phyloP scores from a whole-genome alignment of 495 filamentous ascomycete genomes.

The Tuber brumale region DNA sequence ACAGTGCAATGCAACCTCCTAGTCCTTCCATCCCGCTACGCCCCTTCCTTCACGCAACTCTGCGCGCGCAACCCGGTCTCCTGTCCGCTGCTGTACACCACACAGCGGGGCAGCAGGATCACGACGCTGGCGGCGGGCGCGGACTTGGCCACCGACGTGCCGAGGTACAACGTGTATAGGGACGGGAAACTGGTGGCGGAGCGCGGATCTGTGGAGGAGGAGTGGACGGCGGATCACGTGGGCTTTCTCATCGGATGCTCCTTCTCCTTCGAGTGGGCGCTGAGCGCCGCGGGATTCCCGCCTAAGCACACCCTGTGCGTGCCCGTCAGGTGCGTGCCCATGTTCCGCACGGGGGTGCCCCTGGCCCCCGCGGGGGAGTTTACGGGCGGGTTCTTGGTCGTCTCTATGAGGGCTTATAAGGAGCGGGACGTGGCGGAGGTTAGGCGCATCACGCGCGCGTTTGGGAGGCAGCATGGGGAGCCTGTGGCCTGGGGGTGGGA shows the following conservation, averaged over 20 bases:
- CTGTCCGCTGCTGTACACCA: conserved; percentile 52
- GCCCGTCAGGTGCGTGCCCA: conserved; percentile 45
- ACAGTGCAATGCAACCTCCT: conserved; percentile 55
- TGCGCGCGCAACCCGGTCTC: conserved; percentile 55
- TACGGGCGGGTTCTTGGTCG: conserved; percentile 47
- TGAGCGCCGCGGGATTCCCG: conserved; percentile 46
- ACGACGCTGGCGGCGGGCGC: conserved; percentile 35
- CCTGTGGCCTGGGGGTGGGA: conserved; percentile 58
- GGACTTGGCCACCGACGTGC: conserved; percentile 52
- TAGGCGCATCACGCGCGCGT: conserved; percentile 48
- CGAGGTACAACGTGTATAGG: conserved; percentile 51
- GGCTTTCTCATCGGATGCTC: conserved; percentile 56
- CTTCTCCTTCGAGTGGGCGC: conserved; percentile 52
- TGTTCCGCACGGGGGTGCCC: conserved; percentile 52
- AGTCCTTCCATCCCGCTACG: conserved; percentile 50
- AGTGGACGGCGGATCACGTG: conserved; percentile 51
- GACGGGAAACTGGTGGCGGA: conserved; percentile 38
- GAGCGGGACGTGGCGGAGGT: conserved; percentile 47
- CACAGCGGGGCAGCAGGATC: conserved; percentile 36
- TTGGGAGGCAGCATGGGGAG: conserved; percentile 51
- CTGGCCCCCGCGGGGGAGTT: conserved; percentile 52
- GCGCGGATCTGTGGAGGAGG: conserved; percentile 41
- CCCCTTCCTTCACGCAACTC: conserved; percentile 49
- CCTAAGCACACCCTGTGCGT: conserved; percentile 46
- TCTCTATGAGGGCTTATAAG: conserved; percentile 53